A percentile compares a stretch with the other conserved stretches of the same genome.
phyloP scores from a whole-genome alignment of 2,329 filamentous ascomycete species.

The Pseudogymnoascus sp. region DNA sequence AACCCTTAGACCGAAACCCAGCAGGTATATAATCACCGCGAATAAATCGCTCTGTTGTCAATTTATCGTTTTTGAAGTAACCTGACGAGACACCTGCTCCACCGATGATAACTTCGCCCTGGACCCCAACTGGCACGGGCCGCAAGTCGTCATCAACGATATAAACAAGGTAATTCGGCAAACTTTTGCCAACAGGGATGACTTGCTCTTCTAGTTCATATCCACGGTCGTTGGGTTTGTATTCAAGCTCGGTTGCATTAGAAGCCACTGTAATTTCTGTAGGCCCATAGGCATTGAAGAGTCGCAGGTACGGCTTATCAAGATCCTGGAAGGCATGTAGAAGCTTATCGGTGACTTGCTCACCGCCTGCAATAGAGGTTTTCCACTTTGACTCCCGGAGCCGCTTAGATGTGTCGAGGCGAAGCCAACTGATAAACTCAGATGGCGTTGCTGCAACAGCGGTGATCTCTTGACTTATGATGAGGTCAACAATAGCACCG shows the following conservation, averaged over 20 bases:
- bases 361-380: neutral
- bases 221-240: neutral
- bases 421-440: neutral
- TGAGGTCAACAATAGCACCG: neutral
- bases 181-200: constrained; percentile 13
- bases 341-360: neutral
- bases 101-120: constrained; percentile 35
- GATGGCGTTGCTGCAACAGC: neutral
- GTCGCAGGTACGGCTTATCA: neutral
- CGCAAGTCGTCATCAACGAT: constrained; percentile 32
- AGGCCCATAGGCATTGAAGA: constrained; percentile 10
- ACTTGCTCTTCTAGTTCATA: neutral
- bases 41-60: neutral
- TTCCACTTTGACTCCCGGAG: neutral
- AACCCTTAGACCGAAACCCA: neutral
- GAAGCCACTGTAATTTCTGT: constrained; percentile 11
- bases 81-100: constrained; percentile 29
- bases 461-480: neutral
- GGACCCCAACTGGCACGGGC: constrained; percentile 31
- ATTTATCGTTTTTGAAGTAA: constrained; percentile 25
- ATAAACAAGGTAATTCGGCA: constrained; percentile 21
- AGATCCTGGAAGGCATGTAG: neutral
- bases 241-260: constrained; percentile 22
- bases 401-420: neutral
- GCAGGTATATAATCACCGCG: neutral